A percentile compares a stretch with the other conserved stretches of the same genome.
Evolutionary conservation across 345 rosid genomes (phyloP).

Genomic region (Citrus trifoliata): DNA sequence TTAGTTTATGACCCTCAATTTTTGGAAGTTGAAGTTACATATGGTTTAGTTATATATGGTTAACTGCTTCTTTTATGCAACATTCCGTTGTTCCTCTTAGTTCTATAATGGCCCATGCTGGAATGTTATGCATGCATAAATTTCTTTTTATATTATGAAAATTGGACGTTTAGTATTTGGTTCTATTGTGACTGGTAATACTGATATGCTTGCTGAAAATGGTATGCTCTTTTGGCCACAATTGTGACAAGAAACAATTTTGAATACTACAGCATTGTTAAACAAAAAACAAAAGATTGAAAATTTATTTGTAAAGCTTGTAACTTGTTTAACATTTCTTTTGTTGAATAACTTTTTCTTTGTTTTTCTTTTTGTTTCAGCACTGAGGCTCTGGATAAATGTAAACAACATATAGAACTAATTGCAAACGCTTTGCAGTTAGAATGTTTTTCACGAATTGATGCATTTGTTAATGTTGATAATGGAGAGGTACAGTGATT

Average conservation of each 20-base stretch:
- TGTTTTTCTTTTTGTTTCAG: conserved; percentile 36
- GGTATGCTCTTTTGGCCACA: background rate
- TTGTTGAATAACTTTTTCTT: background rate
- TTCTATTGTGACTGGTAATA: background rate
- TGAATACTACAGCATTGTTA: background rate
- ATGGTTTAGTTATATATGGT: no score
- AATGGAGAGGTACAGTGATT: conserved; percentile 71
- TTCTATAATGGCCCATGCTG: background rate
- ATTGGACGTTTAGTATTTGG: background rate
- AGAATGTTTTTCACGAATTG: conserved; percentile 91
- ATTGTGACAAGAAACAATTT: background rate
- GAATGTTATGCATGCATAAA: background rate
- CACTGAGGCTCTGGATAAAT: conserved; percentile 55
- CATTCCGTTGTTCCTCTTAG: background rate
- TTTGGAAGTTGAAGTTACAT: background rate
- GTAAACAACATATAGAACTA: conserved; percentile 69
- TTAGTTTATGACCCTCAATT: conserved; percentile 27
- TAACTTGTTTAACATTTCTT: background rate
- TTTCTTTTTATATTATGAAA: background rate
- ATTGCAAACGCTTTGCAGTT: conserved; percentile 69
- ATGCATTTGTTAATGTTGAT: conserved; percentile 86
- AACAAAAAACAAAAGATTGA: background rate
- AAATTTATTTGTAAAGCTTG: background rate
- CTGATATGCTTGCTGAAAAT: background rate
- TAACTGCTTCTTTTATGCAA: background rate